phyloP scores from a whole-genome alignment of 352 stramenopile species.

The Plasmopara muralis region DNA sequence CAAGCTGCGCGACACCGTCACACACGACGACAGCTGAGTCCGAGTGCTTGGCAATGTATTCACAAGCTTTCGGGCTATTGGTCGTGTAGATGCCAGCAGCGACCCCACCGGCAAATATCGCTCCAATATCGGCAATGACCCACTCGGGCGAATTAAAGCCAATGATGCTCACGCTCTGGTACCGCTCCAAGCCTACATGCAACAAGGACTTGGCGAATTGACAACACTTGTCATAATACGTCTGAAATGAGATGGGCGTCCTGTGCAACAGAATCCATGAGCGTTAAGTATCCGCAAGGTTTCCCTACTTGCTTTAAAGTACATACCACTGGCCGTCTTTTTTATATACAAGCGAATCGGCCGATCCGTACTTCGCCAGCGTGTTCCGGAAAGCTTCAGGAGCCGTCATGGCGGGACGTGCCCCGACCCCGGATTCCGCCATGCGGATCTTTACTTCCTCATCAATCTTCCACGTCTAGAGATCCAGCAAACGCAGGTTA shows the following conservation, averaged over 20 bases:
- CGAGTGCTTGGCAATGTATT: constrained; percentile 93
- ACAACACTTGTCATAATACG: constrained; percentile 73
- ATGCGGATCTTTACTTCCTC: constrained; percentile 75
- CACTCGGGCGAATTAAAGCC: constrained; percentile 91
- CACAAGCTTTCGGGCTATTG: constrained; percentile 86
- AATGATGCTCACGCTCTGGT: constrained; percentile 83
- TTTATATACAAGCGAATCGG: constrained; percentile 63
- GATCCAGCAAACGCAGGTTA: too few species aligned
- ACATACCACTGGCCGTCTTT: constrained; percentile 65
- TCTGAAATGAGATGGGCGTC: constrained; percentile 56
- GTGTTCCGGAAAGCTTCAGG: constrained; percentile 53
- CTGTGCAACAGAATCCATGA: constrained; percentile 14
- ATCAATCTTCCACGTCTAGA: constrained; percentile 78
- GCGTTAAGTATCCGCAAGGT: not conserved
- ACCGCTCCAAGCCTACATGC: constrained; percentile 58
- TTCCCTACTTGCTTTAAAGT: not conserved
- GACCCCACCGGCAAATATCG: constrained; percentile 90
- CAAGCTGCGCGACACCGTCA: constrained; percentile 88
- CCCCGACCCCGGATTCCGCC: constrained; percentile 39
- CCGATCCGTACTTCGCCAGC: constrained; percentile 42
- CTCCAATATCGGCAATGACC: constrained; percentile 88
- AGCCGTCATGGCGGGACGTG: constrained; percentile 41
- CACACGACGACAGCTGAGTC: constrained; percentile 89
- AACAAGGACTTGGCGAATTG: constrained; percentile 79
- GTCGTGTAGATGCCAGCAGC: constrained; percentile 95